A percentile compares a stretch with the other conserved stretches of the same genome.
Evolutionary conservation across 257 asterid species (phyloP).

Genomic region (Rehmannia glutinosa): DNA sequence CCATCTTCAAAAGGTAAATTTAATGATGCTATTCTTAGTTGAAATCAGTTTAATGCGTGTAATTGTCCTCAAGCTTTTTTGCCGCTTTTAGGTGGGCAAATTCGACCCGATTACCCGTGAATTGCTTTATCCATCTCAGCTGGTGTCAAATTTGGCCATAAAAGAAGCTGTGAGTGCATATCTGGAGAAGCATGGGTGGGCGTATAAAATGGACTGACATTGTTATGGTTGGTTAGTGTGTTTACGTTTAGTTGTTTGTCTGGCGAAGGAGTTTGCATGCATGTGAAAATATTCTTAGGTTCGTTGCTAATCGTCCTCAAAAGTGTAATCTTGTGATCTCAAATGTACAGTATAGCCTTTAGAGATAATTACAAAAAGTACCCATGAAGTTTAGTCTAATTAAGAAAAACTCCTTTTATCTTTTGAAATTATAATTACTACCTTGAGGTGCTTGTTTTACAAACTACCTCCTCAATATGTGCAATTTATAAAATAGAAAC

Average conservation of each 20-base stretch:
- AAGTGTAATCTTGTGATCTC: background rate
- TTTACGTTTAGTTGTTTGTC: background rate
- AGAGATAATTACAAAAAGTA: too few relatives aligned
- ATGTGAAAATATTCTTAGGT: too few relatives aligned
- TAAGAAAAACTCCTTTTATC: too few relatives aligned
- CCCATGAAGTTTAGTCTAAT: too few relatives aligned
- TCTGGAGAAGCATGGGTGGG: constrained; percentile 61
- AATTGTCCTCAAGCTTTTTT: background rate
- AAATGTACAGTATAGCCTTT: background rate
- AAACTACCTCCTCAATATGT: too few relatives aligned
- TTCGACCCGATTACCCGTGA: constrained; percentile 66
- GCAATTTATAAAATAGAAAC: too few relatives aligned
- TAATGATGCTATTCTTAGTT: background rate
- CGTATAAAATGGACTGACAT: constrained; percentile 45
- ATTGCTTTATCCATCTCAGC: constrained; percentile 40
- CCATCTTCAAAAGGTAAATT: constrained; percentile 49
- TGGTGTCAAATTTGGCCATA: constrained; percentile 68
- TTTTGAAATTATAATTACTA: too few relatives aligned
- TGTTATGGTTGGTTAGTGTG: background rate
- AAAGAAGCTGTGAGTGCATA: constrained; percentile 65
- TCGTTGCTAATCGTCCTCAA: background rate
- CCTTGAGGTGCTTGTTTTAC: too few relatives aligned
- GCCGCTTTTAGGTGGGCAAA: constrained; percentile 46
- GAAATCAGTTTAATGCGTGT: background rate
- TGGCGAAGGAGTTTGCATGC: too few relatives aligned